These are phyloP conservation scores for Ploettnerulaceae sp. DNA, from an alignment of 2,329 filamentous ascomycete genomes.

Conservation along the genomic window DNA sequence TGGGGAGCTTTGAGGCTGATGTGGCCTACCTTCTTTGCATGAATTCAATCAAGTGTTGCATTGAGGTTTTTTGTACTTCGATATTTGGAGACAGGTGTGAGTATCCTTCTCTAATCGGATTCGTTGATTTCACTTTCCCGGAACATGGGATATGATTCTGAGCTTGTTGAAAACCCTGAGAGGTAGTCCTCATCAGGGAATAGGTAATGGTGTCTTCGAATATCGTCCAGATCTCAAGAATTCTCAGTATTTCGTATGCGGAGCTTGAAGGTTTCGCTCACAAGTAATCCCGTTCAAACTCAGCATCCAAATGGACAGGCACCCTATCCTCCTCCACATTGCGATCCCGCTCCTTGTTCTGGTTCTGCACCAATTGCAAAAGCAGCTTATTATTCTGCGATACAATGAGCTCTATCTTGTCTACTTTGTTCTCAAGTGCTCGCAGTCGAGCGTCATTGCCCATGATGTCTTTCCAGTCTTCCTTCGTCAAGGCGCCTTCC, in stretches of 20 bases:
- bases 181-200: slow-evolving; percentile 19
- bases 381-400: slow-evolving; percentile 34
- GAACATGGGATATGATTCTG: no score
- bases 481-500: slow-evolving; percentile 32
- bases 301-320: slow-evolving; percentile 34
- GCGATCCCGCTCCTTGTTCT: slow-evolving; percentile 27
- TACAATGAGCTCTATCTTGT: slow-evolving; percentile 32
- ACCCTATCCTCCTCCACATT: slow-evolving; percentile 30
- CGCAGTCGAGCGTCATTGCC: slow-evolving; percentile 32
- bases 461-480: slow-evolving; percentile 34
- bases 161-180: no score
- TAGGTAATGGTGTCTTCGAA: slow-evolving; percentile 31
- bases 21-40: no score
- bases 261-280: slow-evolving; percentile 24
- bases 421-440: slow-evolving; percentile 31
- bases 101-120: no score
- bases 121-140: no score
- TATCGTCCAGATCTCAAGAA: slow-evolving; percentile 29
- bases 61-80: no score
- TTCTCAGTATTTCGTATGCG: slow-evolving; percentile 22
- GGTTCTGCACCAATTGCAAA: slow-evolving; percentile 29
- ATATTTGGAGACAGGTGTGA: no score
- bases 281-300: slow-evolving; percentile 35
- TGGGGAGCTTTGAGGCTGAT: no score
- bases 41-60: no score